Evolutionary conservation across 164 flowering plant genomes (phyloP), one percentile per base, ranked within the genome.

Genomic region (Warburgia ugandensis): DNA sequence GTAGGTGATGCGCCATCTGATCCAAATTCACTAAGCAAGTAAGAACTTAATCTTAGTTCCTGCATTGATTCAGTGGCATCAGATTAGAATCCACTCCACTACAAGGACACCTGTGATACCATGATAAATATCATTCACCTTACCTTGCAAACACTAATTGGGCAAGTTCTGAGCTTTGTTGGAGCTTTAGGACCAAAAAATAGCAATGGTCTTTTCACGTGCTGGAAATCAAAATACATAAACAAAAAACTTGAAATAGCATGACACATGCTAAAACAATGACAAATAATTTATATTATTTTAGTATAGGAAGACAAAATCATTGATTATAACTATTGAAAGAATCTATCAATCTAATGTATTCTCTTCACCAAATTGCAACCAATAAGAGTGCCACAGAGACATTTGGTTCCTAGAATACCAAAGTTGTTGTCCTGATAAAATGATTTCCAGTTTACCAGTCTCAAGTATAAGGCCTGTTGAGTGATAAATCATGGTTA

Each of bases 181-280:
- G 91, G 75, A 59, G 85, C 80, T 61, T 88, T 92, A 36, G 99
- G 99, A 65, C 99, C 99, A 77, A 92, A 92, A 31, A 84, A 85
- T 5, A 86, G 64, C 63, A 84, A 45, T 35, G 95, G 85, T 43
- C 96, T 79, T 57, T 79, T 88, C 25, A 92, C 88, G 70, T 88
- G 96, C 96, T 88, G 82, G 70, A 75, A 62, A 55, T 11, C 27
- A 40, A 53, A 10, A 43, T 2, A 42, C n/a, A n/a, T n/a, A n/a
- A n/a, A n/a, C n/a, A n/a, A n/a, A n/a, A n/a, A n/a, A n/a, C n/a
- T n/a, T n/a, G n/a, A n/a, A n/a, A n/a, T n/a, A n/a, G n/a, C n/a
- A 37, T 37, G 17, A 37, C 14, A 37, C 17, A 37, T 3, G 0
- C 3, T 13, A 44, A 2, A 27, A 19, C 7, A 48, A 48, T 29